These are phyloP conservation scores for Rhododendron mucronatum DNA, from an alignment of 148 eudicot species.

Conservation along the genomic window DNA sequence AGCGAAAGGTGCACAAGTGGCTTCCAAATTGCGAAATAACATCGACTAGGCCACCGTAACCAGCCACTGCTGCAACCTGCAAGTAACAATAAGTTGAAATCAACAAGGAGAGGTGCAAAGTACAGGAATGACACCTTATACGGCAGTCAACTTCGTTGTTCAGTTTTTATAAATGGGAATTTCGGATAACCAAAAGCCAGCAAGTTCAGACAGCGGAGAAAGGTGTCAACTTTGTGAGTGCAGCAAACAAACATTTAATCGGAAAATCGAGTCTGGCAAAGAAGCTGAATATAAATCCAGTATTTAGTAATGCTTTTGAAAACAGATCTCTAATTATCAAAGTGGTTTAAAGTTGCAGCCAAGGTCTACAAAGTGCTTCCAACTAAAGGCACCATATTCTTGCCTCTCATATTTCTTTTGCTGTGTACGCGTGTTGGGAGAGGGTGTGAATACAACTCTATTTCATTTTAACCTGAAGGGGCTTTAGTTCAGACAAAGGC, in stretches of 20 bases:
- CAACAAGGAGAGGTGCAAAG: neutral
- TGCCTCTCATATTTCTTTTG: neutral
- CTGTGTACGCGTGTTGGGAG: neutral
- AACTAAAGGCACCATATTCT: neutral
- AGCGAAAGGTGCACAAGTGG: slow-evolving; percentile 73
- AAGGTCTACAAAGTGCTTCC: neutral
- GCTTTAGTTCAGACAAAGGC: neutral
- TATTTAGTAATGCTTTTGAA: neutral
- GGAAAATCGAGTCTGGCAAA: neutral
- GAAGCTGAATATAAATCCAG: neutral
- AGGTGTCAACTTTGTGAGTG: neutral
- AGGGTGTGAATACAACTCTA: neutral
- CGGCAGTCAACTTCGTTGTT: neutral
- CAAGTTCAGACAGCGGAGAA: neutral
- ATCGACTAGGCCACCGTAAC: slow-evolving; percentile 84
- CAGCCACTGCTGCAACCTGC: slow-evolving; percentile 85
- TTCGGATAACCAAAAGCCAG: neutral
- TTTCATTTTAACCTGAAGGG: neutral
- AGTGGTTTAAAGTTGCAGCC: neutral
- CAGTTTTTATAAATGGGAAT: neutral
- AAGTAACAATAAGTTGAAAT: slow-evolving; percentile 1
- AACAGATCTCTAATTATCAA: neutral
- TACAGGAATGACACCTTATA: neutral
- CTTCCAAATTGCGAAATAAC: slow-evolving; percentile 86
- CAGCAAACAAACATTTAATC: neutral